A percentile compares a stretch with the other conserved stretches of the same genome.
Conservation (phyloP, 495 filamentous ascomycete species). For the Amniculicola lignicola region DNA sequence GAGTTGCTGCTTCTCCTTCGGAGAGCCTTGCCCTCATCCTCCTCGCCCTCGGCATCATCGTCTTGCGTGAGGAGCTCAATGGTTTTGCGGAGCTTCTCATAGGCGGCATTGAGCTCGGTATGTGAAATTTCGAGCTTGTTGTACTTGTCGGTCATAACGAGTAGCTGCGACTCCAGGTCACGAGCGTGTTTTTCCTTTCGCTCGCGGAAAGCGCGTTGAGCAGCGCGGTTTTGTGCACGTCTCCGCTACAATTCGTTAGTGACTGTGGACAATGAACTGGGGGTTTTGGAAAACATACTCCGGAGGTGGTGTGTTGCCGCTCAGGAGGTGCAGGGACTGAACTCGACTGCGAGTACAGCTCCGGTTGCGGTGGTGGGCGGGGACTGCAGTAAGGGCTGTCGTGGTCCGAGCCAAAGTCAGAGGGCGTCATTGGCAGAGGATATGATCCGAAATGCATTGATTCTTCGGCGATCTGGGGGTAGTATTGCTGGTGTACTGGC, state of each 20-base stretch:
- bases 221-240: constrained; percentile 36
- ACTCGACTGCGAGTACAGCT: constrained; percentile 13
- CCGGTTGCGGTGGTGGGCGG: constrained; percentile 13
- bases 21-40: constrained; percentile 16
- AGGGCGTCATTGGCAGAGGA: constrained; percentile 34
- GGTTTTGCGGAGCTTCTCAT: constrained; percentile 39
- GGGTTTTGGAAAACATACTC: constrained; percentile 25
- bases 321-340: constrained; percentile 8
- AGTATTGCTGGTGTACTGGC: constrained; percentile 23
- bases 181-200: constrained; percentile 50
- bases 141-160: constrained; percentile 34
- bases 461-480: constrained; percentile 32
- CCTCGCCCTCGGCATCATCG: constrained; percentile 31
- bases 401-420: constrained; percentile 37
- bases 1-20: constrained; percentile 25
- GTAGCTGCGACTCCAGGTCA: constrained; percentile 42
- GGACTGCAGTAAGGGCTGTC: constrained; percentile 37
- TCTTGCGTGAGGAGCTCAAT: constrained; percentile 36
- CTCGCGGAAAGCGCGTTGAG: constrained; percentile 51
- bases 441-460: constrained; percentile 24
- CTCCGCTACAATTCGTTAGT: constrained; percentile 26
- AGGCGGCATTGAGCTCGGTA: constrained; percentile 34
- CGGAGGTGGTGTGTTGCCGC: constrained; percentile 31
- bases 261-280: not conserved
- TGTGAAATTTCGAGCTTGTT: constrained; percentile 32